A percentile compares a stretch with the other conserved stretches of the same genome.
phyloP scores from a whole-genome alignment of 306 rosid genomes.

The Alnus rubra region DNA sequence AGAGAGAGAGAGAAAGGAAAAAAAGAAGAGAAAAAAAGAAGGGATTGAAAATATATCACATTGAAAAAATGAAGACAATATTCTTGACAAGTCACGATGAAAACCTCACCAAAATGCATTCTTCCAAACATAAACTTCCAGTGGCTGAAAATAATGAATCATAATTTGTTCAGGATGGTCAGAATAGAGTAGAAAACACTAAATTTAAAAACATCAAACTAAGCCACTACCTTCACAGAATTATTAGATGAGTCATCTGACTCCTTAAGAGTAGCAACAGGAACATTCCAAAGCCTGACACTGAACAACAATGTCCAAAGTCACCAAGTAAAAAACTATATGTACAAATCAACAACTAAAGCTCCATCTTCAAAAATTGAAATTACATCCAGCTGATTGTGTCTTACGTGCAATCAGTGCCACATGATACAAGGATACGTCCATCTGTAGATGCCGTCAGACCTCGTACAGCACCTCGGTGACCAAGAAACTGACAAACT shows the following conservation, averaged over 20 bases:
- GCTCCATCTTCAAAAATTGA: not conserved
- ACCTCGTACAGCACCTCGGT: conserved; percentile 89
- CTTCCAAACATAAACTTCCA: conserved; percentile 65
- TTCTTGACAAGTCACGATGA: conserved; percentile 16
- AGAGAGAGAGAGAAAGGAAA: not conserved
- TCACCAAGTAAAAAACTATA: not conserved
- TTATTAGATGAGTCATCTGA: conserved; percentile 37
- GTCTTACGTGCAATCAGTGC: conserved; percentile 86
- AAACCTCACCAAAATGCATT: conserved; percentile 79
- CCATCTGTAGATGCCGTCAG: conserved; percentile 80
- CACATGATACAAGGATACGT: conserved; percentile 77
- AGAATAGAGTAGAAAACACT: not conserved
- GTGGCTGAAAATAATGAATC: conserved; percentile 53
- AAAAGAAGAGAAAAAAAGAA: not conserved
- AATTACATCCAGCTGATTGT: conserved; percentile 7
- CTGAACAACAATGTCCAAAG: conserved; percentile 43
- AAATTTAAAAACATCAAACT: not conserved
- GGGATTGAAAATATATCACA: not conserved
- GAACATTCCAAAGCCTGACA: conserved; percentile 83
- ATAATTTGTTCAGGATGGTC: conserved; percentile 23
- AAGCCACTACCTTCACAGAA: conserved; percentile 50
- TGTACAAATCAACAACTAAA: conserved; percentile 7
- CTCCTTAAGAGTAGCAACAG: conserved; percentile 49
- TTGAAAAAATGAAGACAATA: conserved; percentile 11
- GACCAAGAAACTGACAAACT: conserved; percentile 83